Evolutionary conservation across 2,329 filamentous ascomycete species (phyloP), one percentile per base, ranked within the genome.

Genomic region (Monilinia polystroma): DNA sequence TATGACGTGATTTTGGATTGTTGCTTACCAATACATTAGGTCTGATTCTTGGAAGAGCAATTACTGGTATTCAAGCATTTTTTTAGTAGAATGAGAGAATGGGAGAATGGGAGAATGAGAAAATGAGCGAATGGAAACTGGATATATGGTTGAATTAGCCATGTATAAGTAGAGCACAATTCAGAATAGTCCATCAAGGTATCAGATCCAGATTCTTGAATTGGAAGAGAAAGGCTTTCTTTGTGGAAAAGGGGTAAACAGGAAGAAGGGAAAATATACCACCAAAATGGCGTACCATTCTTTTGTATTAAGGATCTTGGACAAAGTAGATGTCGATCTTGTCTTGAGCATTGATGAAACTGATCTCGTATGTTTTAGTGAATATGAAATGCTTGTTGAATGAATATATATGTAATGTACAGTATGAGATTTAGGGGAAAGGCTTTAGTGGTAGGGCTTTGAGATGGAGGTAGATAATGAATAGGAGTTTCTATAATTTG

Each of bases 1-100:
- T 18, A 64, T 63, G 29, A 12, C 18, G 32, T 41, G 53, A 23
- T 38, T 38, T 47, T 2, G n/a, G 51, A 56, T 43, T 43, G 51
- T 67, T 38, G 69, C 77, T 78, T 70, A 77, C 68, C 64, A 72
- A 69, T 66, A n/a, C 72, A 23, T 64, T 55, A 91, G 89, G 85
- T 74, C 81, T 90, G 74, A 90, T 90, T 73, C 75, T 90, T 62
- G 88, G 88, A 66, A 81, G 87, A 69, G 87, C 87, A 18, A 90
- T 90, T 68, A 89, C 87, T 47, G 90, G 91, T 29, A 80, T 94
- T 32, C 92, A 95, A 78, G 91, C 91, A 10, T 95, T 95, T 81
- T 88, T 86, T 65, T 62, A n/a, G 38, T 49, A 35, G 12, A 57
- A 16, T 60, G 35, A 7, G 32, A 35, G 32, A 35, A 35, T 35